Conservation (phyloP, 495 filamentous ascomycete species). For the Rostrohypoxylon terebratum region DNA sequence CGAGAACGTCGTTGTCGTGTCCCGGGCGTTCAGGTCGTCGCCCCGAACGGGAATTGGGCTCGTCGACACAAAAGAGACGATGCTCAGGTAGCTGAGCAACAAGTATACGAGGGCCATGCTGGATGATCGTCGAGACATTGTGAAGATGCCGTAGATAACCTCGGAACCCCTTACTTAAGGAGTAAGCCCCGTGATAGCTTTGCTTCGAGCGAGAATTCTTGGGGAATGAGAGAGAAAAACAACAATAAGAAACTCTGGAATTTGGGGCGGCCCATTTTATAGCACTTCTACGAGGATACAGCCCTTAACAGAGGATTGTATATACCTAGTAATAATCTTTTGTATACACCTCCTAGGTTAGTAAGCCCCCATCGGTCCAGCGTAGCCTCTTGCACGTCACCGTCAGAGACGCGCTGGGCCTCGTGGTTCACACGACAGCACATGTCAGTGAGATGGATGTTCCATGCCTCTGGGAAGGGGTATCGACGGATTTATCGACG, state of each 20-base stretch:
- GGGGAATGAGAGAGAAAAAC: not conserved
- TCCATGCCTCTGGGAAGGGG: slow-evolving; percentile 20
- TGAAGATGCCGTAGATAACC: not conserved
- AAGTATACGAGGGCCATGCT: slow-evolving; percentile 28
- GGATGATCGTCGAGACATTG: slow-evolving; percentile 11
- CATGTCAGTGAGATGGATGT: slow-evolving; percentile 15
- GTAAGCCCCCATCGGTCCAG: not conserved
- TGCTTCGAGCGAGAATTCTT: not conserved
- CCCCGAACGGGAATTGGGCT: slow-evolving; percentile 15
- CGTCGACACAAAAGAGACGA: slow-evolving; percentile 31
- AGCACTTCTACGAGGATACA: slow-evolving; percentile 16
- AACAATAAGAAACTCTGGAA: not conserved
- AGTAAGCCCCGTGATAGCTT: not conserved
- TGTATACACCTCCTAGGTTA: not conserved
- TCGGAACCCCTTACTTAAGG: slow-evolving; percentile 10
- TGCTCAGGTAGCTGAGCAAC: slow-evolving; percentile 23
- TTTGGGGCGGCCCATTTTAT: slow-evolving; percentile 26
- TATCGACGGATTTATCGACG: slow-evolving; percentile 28
- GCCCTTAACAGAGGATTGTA: not conserved
- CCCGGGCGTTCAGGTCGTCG: slow-evolving; percentile 12
- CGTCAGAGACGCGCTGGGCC: not conserved
- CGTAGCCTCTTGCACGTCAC: not conserved
- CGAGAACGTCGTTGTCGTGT: slow-evolving; percentile 15
- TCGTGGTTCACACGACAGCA: slow-evolving; percentile 25
- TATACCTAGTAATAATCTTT: not conserved